A percentile compares a stretch with the other conserved stretches of the same genome.
Conservation (phyloP, 2,329 filamentous ascomycete genomes). For the Beauveria sp. region DNA sequence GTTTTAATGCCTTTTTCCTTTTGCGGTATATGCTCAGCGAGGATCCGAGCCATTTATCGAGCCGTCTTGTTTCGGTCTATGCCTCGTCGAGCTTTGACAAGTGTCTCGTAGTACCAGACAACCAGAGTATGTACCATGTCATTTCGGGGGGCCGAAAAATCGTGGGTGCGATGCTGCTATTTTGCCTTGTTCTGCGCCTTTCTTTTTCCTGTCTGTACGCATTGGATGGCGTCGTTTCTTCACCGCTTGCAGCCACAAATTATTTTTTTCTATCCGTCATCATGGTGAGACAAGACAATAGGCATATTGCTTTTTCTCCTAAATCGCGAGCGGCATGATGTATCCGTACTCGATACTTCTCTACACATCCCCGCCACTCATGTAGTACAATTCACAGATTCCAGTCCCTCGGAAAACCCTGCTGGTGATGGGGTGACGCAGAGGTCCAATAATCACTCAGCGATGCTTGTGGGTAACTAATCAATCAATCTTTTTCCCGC, state of each 20-base stretch:
- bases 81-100: too few relatives aligned
- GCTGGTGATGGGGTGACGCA: not conserved
- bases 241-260: not conserved
- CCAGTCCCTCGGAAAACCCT: not conserved
- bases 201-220: not conserved
- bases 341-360: too few relatives aligned
- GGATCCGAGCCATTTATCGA: too few relatives aligned
- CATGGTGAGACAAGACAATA: not conserved
- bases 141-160: too few relatives aligned
- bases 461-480: too few relatives aligned
- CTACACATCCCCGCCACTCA: not conserved
- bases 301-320: not conserved
- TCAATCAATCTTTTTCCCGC: too few relatives aligned
- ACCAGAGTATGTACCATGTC: too few relatives aligned
- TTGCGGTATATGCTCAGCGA: too few relatives aligned
- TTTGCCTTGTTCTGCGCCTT: not conserved
- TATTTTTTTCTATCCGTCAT: not conserved
- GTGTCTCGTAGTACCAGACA: too few relatives aligned
- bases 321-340: not conserved
- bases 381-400: not conserved
- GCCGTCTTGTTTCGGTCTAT: too few relatives aligned
- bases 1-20: too few relatives aligned
- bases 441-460: not conserved
- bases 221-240: not conserved
- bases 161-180: too few relatives aligned